Evolutionary conservation across 2,329 filamentous ascomycete species (phyloP).

Genomic region (Pseudopithomyces chartarum): DNA sequence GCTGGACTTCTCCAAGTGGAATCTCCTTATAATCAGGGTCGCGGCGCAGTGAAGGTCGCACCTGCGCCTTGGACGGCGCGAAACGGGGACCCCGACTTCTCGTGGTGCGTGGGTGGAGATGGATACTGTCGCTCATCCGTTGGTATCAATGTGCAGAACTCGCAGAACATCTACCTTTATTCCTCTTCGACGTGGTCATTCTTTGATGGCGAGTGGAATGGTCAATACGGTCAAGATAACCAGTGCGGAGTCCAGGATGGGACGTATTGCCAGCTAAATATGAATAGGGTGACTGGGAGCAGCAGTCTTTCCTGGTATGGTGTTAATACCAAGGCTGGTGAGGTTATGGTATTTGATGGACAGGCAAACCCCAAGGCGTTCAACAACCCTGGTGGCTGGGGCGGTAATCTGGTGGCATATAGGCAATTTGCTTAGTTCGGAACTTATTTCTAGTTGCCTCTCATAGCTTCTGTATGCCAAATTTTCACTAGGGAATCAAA

Average conservation of each 20-base stretch:
- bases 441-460: too few relatives aligned
- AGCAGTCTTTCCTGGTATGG: not conserved
- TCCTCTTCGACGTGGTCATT: not conserved
- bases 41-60: slow-evolving; percentile 75
- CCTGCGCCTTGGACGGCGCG: slow-evolving; percentile 21
- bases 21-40: slow-evolving; percentile 69
- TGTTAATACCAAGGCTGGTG: not conserved
- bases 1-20: slow-evolving; percentile 83
- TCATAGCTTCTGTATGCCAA: too few relatives aligned
- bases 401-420: slow-evolving; percentile 5
- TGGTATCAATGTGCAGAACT: not conserved
- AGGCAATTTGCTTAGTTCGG: not conserved
- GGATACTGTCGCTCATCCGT: slow-evolving; percentile 1
- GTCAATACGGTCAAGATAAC: not conserved
- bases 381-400: slow-evolving; percentile 1
- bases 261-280: slow-evolving; percentile 2
- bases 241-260: not conserved
- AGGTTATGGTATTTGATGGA: not conserved
- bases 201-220: slow-evolving; percentile 4
- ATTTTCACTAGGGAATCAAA: too few relatives aligned
- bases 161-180: not conserved
- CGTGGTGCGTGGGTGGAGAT: not conserved
- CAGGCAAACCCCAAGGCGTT: not conserved
- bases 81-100: slow-evolving; percentile 2
- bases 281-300: not conserved